A percentile compares a stretch with the other conserved stretches of the same genome.
These are phyloP conservation scores for Nitzschia sp. DNA, from an alignment of 108 stramenopile genomes.

Conservation along the genomic window DNA sequence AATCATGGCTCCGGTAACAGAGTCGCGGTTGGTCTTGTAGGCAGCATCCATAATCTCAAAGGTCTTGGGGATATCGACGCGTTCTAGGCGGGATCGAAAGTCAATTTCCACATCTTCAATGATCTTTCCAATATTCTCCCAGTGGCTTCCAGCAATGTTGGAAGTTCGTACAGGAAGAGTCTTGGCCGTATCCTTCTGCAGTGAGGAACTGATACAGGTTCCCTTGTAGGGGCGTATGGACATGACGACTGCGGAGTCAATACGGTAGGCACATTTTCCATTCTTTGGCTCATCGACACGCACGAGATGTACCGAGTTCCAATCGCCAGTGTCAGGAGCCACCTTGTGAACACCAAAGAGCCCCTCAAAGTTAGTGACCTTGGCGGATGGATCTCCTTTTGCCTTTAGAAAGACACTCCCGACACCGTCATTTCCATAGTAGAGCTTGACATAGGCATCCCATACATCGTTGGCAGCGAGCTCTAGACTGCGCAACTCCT, in stretches of 20 bases:
- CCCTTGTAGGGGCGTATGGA: conserved; percentile 39
- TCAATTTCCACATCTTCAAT: conserved; percentile 95
- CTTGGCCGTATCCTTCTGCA: conserved; percentile 39
- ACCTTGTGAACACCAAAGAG: conserved; percentile 88
- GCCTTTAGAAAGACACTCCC: conserved; percentile 88
- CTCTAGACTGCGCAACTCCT: conserved; percentile 48
- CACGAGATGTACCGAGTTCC: conserved; percentile 92
- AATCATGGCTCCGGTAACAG: conserved; percentile 25
- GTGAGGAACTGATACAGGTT: conserved; percentile 42
- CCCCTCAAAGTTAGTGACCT: conserved; percentile 22
- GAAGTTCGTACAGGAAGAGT: background rate
- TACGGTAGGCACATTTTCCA: conserved; percentile 39
- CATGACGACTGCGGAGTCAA: conserved; percentile 86
- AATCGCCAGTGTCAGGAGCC: conserved; percentile 46
- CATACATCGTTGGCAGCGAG: conserved; percentile 87
- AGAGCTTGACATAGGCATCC: conserved; percentile 88
- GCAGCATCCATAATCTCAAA: conserved; percentile 76
- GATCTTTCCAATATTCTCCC: conserved; percentile 88
- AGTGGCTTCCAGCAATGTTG: conserved; percentile 50
- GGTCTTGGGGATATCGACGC: conserved; percentile 87
- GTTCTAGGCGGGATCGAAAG: conserved; percentile 72
- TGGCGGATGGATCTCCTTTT: conserved; percentile 30
- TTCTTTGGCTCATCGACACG: conserved; percentile 52
- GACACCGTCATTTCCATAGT: conserved; percentile 75
- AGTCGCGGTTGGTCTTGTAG: conserved; percentile 38